phyloP scores from a whole-genome alignment of 2,329 filamentous ascomycete genomes.

The Orbilia quercus region DNA sequence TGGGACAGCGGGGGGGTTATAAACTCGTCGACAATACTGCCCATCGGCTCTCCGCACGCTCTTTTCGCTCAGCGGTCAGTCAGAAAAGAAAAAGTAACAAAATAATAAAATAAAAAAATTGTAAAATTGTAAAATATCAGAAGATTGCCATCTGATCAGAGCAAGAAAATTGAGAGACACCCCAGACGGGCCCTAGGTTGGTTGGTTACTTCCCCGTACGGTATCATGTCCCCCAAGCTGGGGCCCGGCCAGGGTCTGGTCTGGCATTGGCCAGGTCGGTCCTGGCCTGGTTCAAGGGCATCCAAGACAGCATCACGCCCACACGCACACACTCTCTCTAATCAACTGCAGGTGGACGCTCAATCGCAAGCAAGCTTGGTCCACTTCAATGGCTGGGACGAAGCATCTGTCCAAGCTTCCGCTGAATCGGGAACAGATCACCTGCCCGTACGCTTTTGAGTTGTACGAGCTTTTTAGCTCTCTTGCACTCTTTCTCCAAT shows the following conservation, averaged over 20 bases:
- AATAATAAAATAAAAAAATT: slow-evolving; percentile 28
- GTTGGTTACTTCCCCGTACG: background rate
- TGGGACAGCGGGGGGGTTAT: slow-evolving; percentile 39
- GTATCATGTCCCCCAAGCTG: background rate
- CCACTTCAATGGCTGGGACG: slow-evolving; percentile 1
- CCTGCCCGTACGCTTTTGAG: slow-evolving; percentile 32
- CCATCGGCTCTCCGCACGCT: slow-evolving; percentile 19
- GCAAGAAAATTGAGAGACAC: slow-evolving; percentile 49
- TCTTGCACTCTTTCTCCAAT: background rate
- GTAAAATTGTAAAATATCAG: slow-evolving; percentile 15
- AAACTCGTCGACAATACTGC: slow-evolving; percentile 32
- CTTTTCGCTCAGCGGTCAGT: background rate
- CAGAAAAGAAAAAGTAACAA: slow-evolving; percentile 7
- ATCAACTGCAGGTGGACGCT: too few relatives aligned
- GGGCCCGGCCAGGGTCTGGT: background rate
- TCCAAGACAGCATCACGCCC: slow-evolving; percentile 29
- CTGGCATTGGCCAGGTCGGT: slow-evolving; percentile 16
- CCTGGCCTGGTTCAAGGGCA: slow-evolving; percentile 2
- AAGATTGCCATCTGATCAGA: slow-evolving; percentile 47
- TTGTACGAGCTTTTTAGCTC: slow-evolving; percentile 1
- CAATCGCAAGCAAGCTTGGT: too few relatives aligned
- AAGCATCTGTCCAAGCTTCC: slow-evolving; percentile 30
- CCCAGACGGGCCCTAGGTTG: slow-evolving; percentile 35
- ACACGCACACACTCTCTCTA: too few relatives aligned
- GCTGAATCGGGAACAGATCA: slow-evolving; percentile 54